A percentile compares a stretch with the other conserved stretches of the same genome.
Evolutionary conservation across 257 asterid species (phyloP).

Genomic region (Forsythia viridissima): DNA sequence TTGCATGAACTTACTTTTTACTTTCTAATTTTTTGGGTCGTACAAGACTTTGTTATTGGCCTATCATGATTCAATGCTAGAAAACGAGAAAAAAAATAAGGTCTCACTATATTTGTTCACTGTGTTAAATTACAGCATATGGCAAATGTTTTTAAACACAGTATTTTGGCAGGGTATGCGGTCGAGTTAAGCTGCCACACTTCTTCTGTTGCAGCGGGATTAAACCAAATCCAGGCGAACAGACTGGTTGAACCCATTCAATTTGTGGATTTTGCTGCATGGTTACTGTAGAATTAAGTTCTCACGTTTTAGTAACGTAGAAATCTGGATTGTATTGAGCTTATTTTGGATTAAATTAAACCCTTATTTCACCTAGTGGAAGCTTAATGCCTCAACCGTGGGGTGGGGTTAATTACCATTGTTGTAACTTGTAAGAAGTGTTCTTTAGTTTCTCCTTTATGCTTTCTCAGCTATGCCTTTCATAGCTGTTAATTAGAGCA

Average conservation of each 20-base stretch:
- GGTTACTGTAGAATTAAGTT: background rate
- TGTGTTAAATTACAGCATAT: background rate
- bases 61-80: background rate
- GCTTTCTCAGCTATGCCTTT: too few relatives aligned
- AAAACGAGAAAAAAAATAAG: background rate
- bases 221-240: constrained; percentile 55
- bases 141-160: background rate
- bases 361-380: background rate
- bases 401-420: too few relatives aligned
- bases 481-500: too few relatives aligned
- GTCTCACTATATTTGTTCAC: background rate
- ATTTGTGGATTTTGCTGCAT: constrained; percentile 1
- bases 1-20: background rate
- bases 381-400: background rate
- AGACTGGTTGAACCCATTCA: constrained; percentile 16
- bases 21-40: background rate
- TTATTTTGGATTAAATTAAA: too few relatives aligned
- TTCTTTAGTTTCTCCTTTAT: too few relatives aligned
- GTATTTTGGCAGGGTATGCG: constrained; percentile 68
- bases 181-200: constrained; percentile 91
- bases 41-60: background rate
- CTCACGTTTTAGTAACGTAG: too few relatives aligned
- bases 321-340: background rate
- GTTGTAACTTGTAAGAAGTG: too few relatives aligned
- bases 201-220: constrained; percentile 90